Base-by-base conservation (phyloP, 2,329 filamentous ascomycete genomes). In the Helminthosporium solani region DNA sequence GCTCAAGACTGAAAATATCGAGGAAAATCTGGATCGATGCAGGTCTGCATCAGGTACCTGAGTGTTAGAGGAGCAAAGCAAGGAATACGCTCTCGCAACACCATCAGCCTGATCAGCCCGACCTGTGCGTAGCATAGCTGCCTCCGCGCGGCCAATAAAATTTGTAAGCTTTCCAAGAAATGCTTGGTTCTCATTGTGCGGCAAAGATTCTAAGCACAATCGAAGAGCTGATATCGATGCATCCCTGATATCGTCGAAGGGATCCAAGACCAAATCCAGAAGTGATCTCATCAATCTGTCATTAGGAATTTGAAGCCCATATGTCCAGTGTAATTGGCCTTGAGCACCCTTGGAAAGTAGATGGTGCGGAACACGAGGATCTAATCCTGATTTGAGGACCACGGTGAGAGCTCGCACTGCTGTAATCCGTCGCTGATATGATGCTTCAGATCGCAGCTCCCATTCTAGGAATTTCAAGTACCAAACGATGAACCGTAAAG, bases 81-180 rank as follows among this genome's bases (percentile, higher is more conserved):
- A 73, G 33, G 87, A 83, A 50, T 86, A 87, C 2, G 86, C 77
- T 42, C 89, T 84, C 27, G 91, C 92, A 38, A 94, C 85, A 8
- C 92, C 92, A 70, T 99, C 92, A 1, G 91, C 90, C 66, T 96
- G 89, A 64, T 97, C 91, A 11, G 90, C 92, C 50, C 94, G 81
- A 18, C 89, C 89, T 3, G 90, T 95, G 20, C 74, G 76, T 18
- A 83, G 77, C 47, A 88, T 85, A 27, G 81, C 73, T 3, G 71
- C 68, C 46, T 85, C 79, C 1, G 73, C 74, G 25, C 70, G 60
- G 8, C 51, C 33, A 7, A 73, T 44, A 21, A 70, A 70, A 2
- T 36, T 51, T 19, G 56, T 52, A 28, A 66, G 51, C 9, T 40
- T 48, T 15, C 49, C 42, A 8, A 65, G 23, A 3, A 48, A 45